phyloP scores from a whole-genome alignment of 2,329 filamentous ascomycete genomes.

The Chaetomium sp. region DNA sequence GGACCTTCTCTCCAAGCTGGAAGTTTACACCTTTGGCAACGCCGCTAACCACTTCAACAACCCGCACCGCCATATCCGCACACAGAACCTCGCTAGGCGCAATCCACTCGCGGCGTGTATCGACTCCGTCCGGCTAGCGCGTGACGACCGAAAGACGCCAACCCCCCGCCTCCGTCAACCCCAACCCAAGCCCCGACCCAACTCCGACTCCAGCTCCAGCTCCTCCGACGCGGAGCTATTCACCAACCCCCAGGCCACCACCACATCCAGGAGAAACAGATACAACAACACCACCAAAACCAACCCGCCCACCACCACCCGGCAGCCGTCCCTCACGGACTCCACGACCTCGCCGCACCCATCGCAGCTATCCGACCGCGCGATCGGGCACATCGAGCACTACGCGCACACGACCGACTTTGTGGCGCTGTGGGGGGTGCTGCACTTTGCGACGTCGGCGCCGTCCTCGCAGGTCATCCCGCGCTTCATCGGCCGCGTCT shows the following conservation, averaged over 20 bases:
- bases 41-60: slow-evolving; percentile 84
- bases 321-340: slow-evolving; percentile 19
- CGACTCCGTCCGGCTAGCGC: slow-evolving; percentile 40
- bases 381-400: slow-evolving; percentile 75
- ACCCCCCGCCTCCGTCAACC: slow-evolving; percentile 13
- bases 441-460: slow-evolving; percentile 61
- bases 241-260: neutral
- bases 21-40: slow-evolving; percentile 78
- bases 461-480: slow-evolving; percentile 52
- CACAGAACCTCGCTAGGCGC: slow-evolving; percentile 45
- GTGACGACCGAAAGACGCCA: neutral
- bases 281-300: neutral
- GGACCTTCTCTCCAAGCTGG: slow-evolving; percentile 66
- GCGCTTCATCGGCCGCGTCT: slow-evolving; percentile 64
- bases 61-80: slow-evolving; percentile 57
- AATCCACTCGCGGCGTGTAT: slow-evolving; percentile 42
- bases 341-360: slow-evolving; percentile 43
- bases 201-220: neutral
- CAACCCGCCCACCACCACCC: slow-evolving; percentile 2
- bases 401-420: slow-evolving; percentile 76
- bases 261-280: neutral
- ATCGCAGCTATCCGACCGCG: slow-evolving; percentile 47
- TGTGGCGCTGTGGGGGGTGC: slow-evolving; percentile 72
- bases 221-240: neutral
- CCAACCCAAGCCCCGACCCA: neutral